A percentile compares a stretch with the other conserved stretches of the same genome.
Conservation (phyloP, 495 filamentous ascomycete species). For the Aspergillus bertholletiae region DNA sequence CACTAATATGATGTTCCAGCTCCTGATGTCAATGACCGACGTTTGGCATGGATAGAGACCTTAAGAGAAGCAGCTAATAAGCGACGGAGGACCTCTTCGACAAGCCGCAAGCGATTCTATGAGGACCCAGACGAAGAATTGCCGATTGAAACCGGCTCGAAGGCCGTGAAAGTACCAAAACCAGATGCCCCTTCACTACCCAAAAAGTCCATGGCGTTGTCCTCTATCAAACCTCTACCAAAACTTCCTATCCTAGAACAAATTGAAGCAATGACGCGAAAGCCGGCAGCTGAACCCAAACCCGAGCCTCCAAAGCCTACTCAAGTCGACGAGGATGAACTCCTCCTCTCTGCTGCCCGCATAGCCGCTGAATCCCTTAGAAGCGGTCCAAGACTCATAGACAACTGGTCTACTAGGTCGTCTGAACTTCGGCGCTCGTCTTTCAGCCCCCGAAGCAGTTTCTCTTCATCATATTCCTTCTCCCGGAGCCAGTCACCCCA, state of each 20-base stretch:
- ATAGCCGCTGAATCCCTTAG: constrained; percentile 40
- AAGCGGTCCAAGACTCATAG: constrained; percentile 33
- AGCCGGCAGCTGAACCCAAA: constrained; percentile 17
- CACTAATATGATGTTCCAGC: background rate
- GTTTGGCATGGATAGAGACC: constrained; percentile 18
- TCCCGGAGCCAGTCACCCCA: constrained; percentile 31
- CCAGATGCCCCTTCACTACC: constrained; percentile 6
- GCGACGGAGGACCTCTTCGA: constrained; percentile 16
- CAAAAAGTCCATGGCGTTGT: constrained; percentile 33
- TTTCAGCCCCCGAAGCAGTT: constrained; percentile 26
- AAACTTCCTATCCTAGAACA: constrained; percentile 38
- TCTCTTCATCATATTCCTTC: constrained; percentile 17
- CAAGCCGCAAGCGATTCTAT: constrained; percentile 21
- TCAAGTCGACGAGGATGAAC: constrained; percentile 42
- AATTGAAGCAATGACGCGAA: constrained; percentile 27
- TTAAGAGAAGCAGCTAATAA: constrained; percentile 18
- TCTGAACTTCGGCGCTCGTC: constrained; percentile 21
- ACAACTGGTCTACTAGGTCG: constrained; percentile 15
- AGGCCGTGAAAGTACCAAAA: constrained; percentile 22
- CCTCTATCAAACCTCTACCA: constrained; percentile 32
- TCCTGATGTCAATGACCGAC: constrained; percentile 10
- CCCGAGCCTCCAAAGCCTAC: constrained; percentile 17
- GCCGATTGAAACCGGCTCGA: constrained; percentile 16
- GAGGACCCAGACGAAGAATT: constrained; percentile 16
- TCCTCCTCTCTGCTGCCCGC: constrained; percentile 39